Evolutionary conservation across 2,329 filamentous ascomycete species (phyloP).

Genomic region (Xylariaceae sp.): DNA sequence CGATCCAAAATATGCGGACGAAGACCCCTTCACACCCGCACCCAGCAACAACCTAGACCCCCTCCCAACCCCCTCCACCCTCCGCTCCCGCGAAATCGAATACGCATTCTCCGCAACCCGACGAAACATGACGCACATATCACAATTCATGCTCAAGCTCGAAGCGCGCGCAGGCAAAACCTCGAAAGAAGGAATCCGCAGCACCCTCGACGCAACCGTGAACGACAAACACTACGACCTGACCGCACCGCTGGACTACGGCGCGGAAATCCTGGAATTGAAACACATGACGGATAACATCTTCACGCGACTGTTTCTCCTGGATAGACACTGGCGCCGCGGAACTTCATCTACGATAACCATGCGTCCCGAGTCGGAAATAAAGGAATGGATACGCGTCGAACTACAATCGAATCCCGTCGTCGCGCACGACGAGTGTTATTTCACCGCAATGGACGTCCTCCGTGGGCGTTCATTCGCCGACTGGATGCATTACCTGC

Average conservation of each 20-base stretch:
- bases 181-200: slow-evolving; percentile 28
- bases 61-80: too few relatives aligned
- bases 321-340: slow-evolving; percentile 25
- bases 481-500: slow-evolving; percentile 25
- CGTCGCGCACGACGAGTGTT: slow-evolving; percentile 22
- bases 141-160: slow-evolving; percentile 30
- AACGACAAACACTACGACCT: slow-evolving; percentile 14
- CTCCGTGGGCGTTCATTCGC: slow-evolving; percentile 15
- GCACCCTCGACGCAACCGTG: slow-evolving; percentile 28
- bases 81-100: slow-evolving; percentile 16
- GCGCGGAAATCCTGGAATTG: slow-evolving; percentile 24
- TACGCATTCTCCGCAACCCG: slow-evolving; percentile 19
- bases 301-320: slow-evolving; percentile 23
- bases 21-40: neutral
- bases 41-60: neutral
- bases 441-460: slow-evolving; percentile 25
- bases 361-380: slow-evolving; percentile 21
- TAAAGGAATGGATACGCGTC: slow-evolving; percentile 22
- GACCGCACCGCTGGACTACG: neutral
- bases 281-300: slow-evolving; percentile 19
- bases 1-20: neutral
- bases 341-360: slow-evolving; percentile 7
- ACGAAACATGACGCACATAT: slow-evolving; percentile 25
- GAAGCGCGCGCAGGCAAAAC: slow-evolving; percentile 27
- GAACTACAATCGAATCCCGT: slow-evolving; percentile 19